Evolutionary conservation across 805 yeast genomes (phyloP), one percentile per base, ranked within the genome.

Genomic region (Zygoascus ofunaensis): DNA sequence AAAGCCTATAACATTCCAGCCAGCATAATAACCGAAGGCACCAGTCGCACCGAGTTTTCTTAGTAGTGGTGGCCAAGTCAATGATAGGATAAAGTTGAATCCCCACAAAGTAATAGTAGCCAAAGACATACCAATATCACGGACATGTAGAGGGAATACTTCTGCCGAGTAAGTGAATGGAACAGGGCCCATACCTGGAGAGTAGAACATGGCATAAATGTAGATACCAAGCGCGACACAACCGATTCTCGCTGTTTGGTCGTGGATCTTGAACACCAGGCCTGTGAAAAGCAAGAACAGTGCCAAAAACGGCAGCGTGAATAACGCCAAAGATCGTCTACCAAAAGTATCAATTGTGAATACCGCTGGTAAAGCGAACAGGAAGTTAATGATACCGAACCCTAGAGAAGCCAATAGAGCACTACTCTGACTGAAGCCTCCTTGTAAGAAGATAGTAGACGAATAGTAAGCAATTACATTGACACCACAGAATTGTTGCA

Each of bases 401-500:
- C 95, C 95, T 77, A 87, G 75, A 1, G 94, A 83, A 0, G 94
- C 94, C 53, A 82, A 65, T 57, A 86, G 63, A 0, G 94, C 79
- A 47, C 74, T 70, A 49, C 74, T 69, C 49, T 73, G 76, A 34
- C 74, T 62, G 62, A 81, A 79, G 36, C 82, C 82, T 19, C 87
- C 77, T 46, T 79, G 72, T 19, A 72, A 62, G 64, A 86, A 86
- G 46, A 86, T 85, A 7, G 82, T 71, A 0, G 92, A 80, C 1
- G 90, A 82, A 63, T 83, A 86, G 64, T 84, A 82, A 17, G 94
- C 90, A 63, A 86, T 84, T 43, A 85, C 90, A 57, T 86, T 86
- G 61, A 86, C 77, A 54, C 95, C 95, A 65, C 94, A 86, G 66
- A 85, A 82, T 61, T 86, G 94, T 67, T 86, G 95, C 86, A 82